Evolutionary conservation across 2,329 filamentous ascomycete genomes (phyloP).

Genomic region (Botrytis aclada): DNA sequence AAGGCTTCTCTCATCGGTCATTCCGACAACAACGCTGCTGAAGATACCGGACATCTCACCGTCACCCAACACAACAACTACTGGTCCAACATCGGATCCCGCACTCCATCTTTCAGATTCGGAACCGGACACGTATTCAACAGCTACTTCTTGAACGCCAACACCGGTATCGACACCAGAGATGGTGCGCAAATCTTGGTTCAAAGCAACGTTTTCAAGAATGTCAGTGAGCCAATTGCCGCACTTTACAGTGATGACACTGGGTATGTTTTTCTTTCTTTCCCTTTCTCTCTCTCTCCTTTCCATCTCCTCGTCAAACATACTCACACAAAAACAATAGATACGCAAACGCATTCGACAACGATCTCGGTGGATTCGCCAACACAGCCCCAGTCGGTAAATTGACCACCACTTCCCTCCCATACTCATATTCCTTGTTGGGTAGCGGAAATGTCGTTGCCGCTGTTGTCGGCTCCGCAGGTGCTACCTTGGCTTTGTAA

Average conservation of each 20-base stretch:
- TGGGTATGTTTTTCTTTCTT: slow-evolving; percentile 1
- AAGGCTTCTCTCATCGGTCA: slow-evolving; percentile 35
- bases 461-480: slow-evolving; percentile 36
- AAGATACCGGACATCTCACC: slow-evolving; percentile 34
- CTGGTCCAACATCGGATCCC: slow-evolving; percentile 28
- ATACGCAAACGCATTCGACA: slow-evolving; percentile 44
- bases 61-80: slow-evolving; percentile 34
- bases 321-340: not conserved
- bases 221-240: slow-evolving; percentile 40
- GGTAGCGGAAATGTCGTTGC: slow-evolving; percentile 48
- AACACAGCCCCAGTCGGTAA: slow-evolving; percentile 51
- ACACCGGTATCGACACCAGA: slow-evolving; percentile 55
- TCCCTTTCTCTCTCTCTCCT: not conserved
- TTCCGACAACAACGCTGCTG: slow-evolving; percentile 31
- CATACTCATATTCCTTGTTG: slow-evolving; percentile 53
- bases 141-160: slow-evolving; percentile 46
- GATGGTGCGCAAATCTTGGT: slow-evolving; percentile 46
- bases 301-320: not conserved
- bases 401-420: slow-evolving; percentile 42
- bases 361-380: slow-evolving; percentile 46
- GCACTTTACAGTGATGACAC: slow-evolving; percentile 24
- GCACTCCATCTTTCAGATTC: slow-evolving; percentile 59
- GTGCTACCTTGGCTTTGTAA: slow-evolving; percentile 38
- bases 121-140: slow-evolving; percentile 57
- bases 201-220: slow-evolving; percentile 51